Conservation (phyloP, 2,329 filamentous ascomycete genomes). For the Hymenotorrendiella dingleyae region DNA sequence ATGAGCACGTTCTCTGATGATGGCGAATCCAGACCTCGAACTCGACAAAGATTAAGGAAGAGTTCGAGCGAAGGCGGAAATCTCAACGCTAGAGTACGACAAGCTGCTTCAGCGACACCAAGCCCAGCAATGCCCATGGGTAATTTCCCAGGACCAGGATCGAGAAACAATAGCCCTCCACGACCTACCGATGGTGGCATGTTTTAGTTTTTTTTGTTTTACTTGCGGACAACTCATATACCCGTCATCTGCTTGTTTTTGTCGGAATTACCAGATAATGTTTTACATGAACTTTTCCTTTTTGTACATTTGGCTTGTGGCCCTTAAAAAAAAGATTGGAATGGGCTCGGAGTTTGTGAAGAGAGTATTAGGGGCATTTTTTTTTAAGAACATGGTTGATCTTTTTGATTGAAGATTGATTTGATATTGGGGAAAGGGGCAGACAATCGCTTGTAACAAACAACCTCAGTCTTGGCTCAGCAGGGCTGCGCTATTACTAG, state of each 20-base stretch:
- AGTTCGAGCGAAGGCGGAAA: slow-evolving; percentile 29
- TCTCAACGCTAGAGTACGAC: slow-evolving; percentile 25
- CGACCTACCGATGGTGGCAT: slow-evolving; percentile 24
- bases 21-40: slow-evolving; percentile 22
- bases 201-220: slow-evolving; percentile 21
- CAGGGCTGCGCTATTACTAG: slow-evolving; percentile 20
- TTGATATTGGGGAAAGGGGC: background rate
- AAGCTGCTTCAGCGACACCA: slow-evolving; percentile 19
- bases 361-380: background rate
- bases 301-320: slow-evolving; percentile 18
- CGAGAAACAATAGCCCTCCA: slow-evolving; percentile 17
- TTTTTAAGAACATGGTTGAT: too few relatives aligned
- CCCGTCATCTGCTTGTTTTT: slow-evolving; percentile 15
- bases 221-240: slow-evolving; percentile 14
- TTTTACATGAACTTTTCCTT: slow-evolving; percentile 22
- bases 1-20: slow-evolving; percentile 31
- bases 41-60: slow-evolving; percentile 25
- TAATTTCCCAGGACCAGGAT: slow-evolving; percentile 10
- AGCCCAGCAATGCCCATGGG: slow-evolving; percentile 25
- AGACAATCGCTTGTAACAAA: slow-evolving; percentile 5
- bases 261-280: slow-evolving; percentile 20
- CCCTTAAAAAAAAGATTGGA: slow-evolving; percentile 18
- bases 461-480: slow-evolving; percentile 16
- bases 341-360: slow-evolving; percentile 18
- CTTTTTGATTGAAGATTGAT: too few relatives aligned